Evolutionary conservation across 2,329 filamentous ascomycete genomes (phyloP).

Genomic region (Fusarium abutilonis): DNA sequence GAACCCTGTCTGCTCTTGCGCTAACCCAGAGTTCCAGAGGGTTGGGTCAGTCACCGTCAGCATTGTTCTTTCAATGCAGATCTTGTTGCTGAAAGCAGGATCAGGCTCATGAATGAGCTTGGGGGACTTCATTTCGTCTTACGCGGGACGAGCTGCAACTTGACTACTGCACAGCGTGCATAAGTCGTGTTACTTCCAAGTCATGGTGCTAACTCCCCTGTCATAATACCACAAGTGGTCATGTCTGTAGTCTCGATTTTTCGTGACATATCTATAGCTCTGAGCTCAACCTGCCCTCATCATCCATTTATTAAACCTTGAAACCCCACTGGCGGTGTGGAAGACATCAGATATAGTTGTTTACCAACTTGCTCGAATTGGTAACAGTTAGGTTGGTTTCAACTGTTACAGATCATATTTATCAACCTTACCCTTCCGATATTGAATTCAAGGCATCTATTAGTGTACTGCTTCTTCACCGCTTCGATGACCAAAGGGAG

Average conservation of each 20-base stretch:
- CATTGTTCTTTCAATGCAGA: slow-evolving; percentile 30
- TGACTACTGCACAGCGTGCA: slow-evolving; percentile 22
- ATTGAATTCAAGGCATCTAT: not conserved
- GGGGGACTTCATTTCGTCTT: not conserved
- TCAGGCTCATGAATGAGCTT: not conserved
- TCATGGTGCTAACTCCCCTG: slow-evolving; percentile 12
- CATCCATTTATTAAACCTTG: not conserved
- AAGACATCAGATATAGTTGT: not conserved
- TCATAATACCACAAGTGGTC: slow-evolving; percentile 11
- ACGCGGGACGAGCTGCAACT: not conserved
- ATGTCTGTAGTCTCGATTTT: not conserved
- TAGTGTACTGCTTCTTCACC: slow-evolving; percentile 8
- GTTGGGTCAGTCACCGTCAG: slow-evolving; percentile 28
- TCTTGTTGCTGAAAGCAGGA: slow-evolving; percentile 1
- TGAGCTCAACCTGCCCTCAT: not conserved
- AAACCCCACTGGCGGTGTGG: too few species aligned
- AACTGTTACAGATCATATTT: too few species aligned
- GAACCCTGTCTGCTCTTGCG: slow-evolving; percentile 38
- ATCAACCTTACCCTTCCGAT: not conserved
- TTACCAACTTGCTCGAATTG: not conserved
- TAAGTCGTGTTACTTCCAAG: slow-evolving; percentile 2
- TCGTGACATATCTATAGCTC: not conserved
- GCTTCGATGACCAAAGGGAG: slow-evolving; percentile 2
- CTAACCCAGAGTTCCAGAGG: slow-evolving; percentile 40
- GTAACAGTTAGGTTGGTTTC: not conserved